phyloP scores from a whole-genome alignment of 2,329 filamentous ascomycete species.

The Blastomyces emzantsi region DNA sequence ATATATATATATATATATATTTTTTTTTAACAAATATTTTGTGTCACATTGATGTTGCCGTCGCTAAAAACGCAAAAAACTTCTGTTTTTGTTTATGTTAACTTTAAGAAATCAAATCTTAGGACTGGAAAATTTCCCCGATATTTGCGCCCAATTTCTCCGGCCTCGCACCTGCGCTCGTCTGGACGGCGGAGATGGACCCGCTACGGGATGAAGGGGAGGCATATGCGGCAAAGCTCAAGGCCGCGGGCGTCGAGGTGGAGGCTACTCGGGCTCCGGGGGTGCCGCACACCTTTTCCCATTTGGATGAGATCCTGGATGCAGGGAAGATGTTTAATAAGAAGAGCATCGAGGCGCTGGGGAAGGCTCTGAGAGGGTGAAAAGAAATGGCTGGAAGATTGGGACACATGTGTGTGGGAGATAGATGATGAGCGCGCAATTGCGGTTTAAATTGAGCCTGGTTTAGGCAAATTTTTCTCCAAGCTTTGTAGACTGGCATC shows the following conservation, averaged over 20 bases:
- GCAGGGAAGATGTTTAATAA: constrained; percentile 23
- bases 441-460: background rate
- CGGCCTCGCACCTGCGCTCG: constrained; percentile 31
- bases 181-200: constrained; percentile 36
- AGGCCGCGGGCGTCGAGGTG: constrained; percentile 28
- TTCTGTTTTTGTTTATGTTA: background rate
- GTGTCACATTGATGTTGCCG: background rate
- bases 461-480: background rate
- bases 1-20: too few relatives aligned
- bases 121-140: constrained; percentile 38
- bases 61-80: background rate
- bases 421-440: background rate
- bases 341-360: constrained; percentile 24
- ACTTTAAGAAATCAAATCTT: background rate
- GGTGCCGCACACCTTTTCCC: constrained; percentile 28
- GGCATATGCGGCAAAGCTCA: constrained; percentile 31
- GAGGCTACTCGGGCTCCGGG: constrained; percentile 26
- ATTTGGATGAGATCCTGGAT: constrained; percentile 27
- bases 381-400: background rate
- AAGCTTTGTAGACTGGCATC: background rate
- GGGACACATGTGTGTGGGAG: background rate
- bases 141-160: constrained; percentile 31
- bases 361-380: constrained; percentile 17
- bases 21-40: background rate
- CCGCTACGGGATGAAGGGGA: constrained; percentile 36